Evolutionary conservation across 2,329 filamentous ascomycete species (phyloP).

Genomic region (Ophiobolus disseminans): DNA sequence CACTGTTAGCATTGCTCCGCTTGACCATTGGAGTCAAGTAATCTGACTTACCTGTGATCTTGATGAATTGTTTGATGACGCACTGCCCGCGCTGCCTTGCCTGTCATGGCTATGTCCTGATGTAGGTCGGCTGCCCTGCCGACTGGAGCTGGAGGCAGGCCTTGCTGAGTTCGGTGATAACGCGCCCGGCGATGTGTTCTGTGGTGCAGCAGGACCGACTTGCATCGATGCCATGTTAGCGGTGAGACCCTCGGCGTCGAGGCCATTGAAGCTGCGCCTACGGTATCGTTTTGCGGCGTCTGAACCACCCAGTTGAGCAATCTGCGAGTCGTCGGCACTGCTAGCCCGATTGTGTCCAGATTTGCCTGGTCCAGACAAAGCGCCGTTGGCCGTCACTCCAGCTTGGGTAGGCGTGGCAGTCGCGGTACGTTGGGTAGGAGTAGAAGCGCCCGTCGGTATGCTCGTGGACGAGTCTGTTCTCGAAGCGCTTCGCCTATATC

Average conservation of each 20-base stretch:
- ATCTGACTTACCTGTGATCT: constrained; percentile 43
- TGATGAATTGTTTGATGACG: constrained; percentile 42
- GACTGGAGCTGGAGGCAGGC: constrained; percentile 40
- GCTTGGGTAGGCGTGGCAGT: constrained; percentile 56
- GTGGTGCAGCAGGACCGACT: constrained; percentile 13
- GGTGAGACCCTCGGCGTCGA: constrained; percentile 51
- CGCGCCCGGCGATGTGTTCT: constrained; percentile 20
- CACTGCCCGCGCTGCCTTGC: constrained; percentile 49
- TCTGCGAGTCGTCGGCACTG: constrained; percentile 74
- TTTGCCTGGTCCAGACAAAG: constrained; percentile 31
- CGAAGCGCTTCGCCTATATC: constrained; percentile 76
- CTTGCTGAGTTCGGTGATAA: constrained; percentile 22
- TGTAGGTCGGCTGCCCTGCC: constrained; percentile 36
- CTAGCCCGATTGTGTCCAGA: constrained; percentile 63
- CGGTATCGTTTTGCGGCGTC: constrained; percentile 79
- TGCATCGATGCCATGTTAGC: constrained; percentile 25
- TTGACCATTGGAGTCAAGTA: neutral
- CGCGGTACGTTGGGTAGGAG: constrained; percentile 42
- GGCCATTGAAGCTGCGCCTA: constrained; percentile 80
- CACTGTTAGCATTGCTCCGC: neutral
- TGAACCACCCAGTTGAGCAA: constrained; percentile 63
- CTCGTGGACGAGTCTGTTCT: constrained; percentile 58
- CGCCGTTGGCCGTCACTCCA: constrained; percentile 57
- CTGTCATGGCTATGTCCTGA: constrained; percentile 47
- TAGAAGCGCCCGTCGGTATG: constrained; percentile 34